Evolutionary conservation across 805 yeast genomes (phyloP).

Genomic region (Cyberlindnera meyerae): DNA sequence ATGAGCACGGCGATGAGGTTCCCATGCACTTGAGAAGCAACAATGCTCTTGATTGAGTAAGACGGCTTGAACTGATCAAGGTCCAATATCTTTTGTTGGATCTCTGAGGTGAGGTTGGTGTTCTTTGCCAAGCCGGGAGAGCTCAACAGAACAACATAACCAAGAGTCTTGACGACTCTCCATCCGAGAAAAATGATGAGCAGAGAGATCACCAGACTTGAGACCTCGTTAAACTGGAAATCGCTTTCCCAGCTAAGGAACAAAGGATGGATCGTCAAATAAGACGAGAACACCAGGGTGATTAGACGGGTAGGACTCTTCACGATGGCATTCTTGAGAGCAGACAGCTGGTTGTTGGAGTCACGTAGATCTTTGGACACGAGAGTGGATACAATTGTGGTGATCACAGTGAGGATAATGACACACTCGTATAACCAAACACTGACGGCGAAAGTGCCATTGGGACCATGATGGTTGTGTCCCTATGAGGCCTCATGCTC

Average conservation of each 20-base stretch:
- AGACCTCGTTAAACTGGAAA: conserved; percentile 35
- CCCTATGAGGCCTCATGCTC: conserved; percentile 15
- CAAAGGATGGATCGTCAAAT: conserved; percentile 37
- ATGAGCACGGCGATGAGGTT: conserved; percentile 54
- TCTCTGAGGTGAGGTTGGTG: conserved; percentile 32
- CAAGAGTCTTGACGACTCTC: conserved; percentile 46
- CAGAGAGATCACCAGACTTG: conserved; percentile 41
- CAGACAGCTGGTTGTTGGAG: conserved; percentile 1
- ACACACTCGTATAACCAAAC: conserved; percentile 28
- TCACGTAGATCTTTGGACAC: conserved; percentile 2
- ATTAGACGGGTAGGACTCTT: conserved; percentile 34
- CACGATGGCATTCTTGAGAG: conserved; percentile 18
- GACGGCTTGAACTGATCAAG: conserved; percentile 49
- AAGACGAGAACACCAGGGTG: conserved; percentile 39
- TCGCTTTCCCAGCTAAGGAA: conserved; percentile 22
- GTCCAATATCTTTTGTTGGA: conserved; percentile 41
- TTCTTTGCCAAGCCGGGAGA: conserved; percentile 43
- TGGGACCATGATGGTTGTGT: conserved; percentile 26
- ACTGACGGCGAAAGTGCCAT: conserved; percentile 17
- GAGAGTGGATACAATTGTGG: conserved; percentile 33
- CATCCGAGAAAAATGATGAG: conserved; percentile 46
- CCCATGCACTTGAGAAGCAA: conserved; percentile 60
- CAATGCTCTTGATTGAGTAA: conserved; percentile 42
- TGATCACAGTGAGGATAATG: conserved; percentile 21
- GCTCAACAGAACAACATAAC: conserved; percentile 48